A percentile compares a stretch with the other conserved stretches of the same genome.
phyloP scores from a whole-genome alignment of 2,329 filamentous ascomycete genomes.

The Beauveria rudraprayagi region DNA sequence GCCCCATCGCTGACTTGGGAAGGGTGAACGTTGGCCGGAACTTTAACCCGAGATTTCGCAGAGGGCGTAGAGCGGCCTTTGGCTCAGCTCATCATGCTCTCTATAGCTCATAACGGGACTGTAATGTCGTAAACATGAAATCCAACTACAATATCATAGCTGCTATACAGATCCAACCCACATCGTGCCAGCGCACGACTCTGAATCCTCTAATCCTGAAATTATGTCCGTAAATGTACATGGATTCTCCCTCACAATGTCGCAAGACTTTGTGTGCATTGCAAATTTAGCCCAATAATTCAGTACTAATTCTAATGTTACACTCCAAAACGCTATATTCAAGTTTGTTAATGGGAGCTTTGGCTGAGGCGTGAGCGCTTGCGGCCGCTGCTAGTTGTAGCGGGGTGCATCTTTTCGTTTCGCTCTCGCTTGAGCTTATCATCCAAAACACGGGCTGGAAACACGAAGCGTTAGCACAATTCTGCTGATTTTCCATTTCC shows the following conservation, averaged over 20 bases:
- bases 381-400: constrained; percentile 37
- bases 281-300: background rate
- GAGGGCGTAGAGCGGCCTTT: no score
- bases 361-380: constrained; percentile 50
- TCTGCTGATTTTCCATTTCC: constrained; percentile 10
- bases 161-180: background rate
- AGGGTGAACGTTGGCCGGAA: background rate
- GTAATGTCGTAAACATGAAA: background rate
- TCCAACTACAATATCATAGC: background rate
- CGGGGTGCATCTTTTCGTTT: constrained; percentile 50
- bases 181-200: background rate
- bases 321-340: background rate
- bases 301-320: background rate
- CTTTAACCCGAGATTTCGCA: background rate
- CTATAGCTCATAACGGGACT: background rate
- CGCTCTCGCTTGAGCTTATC: constrained; percentile 58
- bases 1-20: no score
- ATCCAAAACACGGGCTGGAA: constrained; percentile 52
- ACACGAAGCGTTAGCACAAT: constrained; percentile 15
- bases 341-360: constrained; percentile 14
- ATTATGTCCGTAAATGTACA: background rate
- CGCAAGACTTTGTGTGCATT: background rate
- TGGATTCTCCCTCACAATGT: background rate
- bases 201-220: background rate
- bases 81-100: no score